Conservation (phyloP, 1,284 basidiomycete genomes). For the Laetiporus sulphureus region DNA sequence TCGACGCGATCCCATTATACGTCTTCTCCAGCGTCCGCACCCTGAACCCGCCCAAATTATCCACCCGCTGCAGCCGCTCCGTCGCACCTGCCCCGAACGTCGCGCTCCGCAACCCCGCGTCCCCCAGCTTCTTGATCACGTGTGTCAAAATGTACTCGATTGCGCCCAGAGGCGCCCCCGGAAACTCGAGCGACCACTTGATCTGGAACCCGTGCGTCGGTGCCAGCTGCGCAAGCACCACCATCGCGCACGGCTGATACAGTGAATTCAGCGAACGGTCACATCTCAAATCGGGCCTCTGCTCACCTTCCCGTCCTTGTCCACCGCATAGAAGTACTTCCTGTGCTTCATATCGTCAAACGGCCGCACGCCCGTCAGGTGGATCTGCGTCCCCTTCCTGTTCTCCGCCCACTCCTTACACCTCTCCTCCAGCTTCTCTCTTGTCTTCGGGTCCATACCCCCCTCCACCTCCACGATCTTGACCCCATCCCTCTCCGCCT, state of each 20-base stretch:
- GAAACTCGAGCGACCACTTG: conserved; percentile 56
- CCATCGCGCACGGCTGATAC: conserved; percentile 33
- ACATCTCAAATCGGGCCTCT: not conserved
- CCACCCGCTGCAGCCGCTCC: conserved; percentile 27
- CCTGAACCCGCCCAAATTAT: conserved; percentile 31
- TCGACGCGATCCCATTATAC: conserved; percentile 36
- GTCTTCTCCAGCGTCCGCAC: conserved; percentile 39
- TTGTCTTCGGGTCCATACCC: conserved; percentile 34
- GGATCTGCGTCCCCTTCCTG: conserved; percentile 47
- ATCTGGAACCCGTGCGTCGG: conserved; percentile 46
- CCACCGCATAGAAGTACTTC: conserved; percentile 44
- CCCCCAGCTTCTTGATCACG: conserved; percentile 39
- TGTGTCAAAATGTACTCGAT: conserved; percentile 39
- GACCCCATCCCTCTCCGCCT: conserved; percentile 42
- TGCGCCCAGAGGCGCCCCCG: conserved; percentile 42
- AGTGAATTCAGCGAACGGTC: not conserved
- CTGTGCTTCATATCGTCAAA: conserved; percentile 47
- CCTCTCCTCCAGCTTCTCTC: conserved; percentile 31
- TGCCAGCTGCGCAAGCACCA: conserved; percentile 48
- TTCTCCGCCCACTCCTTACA: conserved; percentile 41
- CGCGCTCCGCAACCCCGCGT: conserved; percentile 34
- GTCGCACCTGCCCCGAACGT: conserved; percentile 44
- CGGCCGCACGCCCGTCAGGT: conserved; percentile 46
- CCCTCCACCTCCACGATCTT: conserved; percentile 32
- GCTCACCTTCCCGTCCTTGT: conserved; percentile 33